phyloP scores from a whole-genome alignment of 192 early-diverging fungal species.

The Backusella circina region DNA sequence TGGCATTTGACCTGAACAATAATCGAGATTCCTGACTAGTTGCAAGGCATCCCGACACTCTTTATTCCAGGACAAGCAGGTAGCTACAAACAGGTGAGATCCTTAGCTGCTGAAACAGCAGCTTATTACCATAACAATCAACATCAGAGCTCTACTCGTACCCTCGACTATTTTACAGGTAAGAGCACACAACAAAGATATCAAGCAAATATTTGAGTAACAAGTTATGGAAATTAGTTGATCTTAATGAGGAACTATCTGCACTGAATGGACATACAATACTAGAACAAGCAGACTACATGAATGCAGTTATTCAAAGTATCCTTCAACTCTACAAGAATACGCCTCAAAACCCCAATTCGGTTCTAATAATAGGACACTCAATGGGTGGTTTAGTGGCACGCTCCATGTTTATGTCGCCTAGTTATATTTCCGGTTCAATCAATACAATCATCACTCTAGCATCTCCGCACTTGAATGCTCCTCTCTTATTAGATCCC shows the following conservation, averaged over 20 bases:
- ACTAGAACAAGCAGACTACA: constrained; percentile 77
- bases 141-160: constrained; percentile 9
- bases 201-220: background rate
- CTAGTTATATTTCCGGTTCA: constrained; percentile 65
- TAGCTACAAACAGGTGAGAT: constrained; percentile 84
- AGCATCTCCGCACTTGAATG: constrained; percentile 80
- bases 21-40: constrained; percentile 19
- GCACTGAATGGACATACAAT: constrained; percentile 80
- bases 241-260: constrained; percentile 86
- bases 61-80: constrained; percentile 98
- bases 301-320: constrained; percentile 70
- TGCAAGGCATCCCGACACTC: constrained; percentile 73
- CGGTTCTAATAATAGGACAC: constrained; percentile 81
- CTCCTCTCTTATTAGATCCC: constrained; percentile 72
- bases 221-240: constrained; percentile 43
- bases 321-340: constrained; percentile 62
- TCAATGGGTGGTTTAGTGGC: constrained; percentile 98
- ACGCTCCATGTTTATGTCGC: constrained; percentile 64
- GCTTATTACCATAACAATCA: constrained; percentile 44
- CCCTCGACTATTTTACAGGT: constrained; percentile 56
- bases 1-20: background rate
- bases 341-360: constrained; percentile 35
- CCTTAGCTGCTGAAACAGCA: constrained; percentile 70
- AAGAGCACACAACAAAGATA: background rate
- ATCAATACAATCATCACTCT: constrained; percentile 85